Conservation (phyloP, 768 basidiomycete genomes). For the Amylocystis lapponica region DNA sequence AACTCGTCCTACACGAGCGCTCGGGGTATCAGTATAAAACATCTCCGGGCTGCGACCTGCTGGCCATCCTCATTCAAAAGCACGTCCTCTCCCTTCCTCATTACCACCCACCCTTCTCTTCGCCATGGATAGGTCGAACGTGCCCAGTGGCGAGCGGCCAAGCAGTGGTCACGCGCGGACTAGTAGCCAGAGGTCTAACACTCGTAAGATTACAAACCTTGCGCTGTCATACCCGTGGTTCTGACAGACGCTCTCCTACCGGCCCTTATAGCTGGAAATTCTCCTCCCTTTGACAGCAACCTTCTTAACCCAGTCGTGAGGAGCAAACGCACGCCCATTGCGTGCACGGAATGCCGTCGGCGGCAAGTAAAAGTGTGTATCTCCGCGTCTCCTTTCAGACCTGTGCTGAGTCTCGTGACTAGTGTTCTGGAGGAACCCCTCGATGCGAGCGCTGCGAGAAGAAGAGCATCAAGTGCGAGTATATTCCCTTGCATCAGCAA, state of each 20-base stretch:
- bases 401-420: background rate
- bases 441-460: conserved; percentile 38
- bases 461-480: conserved; percentile 33
- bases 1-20: no score
- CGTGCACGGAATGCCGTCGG: conserved; percentile 47
- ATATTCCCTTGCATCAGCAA: conserved; percentile 36
- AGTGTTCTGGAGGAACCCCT: conserved; percentile 22
- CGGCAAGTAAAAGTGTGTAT: conserved; percentile 48
- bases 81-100: no score
- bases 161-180: background rate
- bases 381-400: conserved; percentile 1
- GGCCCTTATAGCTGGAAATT: background rate
- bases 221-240: background rate
- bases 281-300: conserved; percentile 7
- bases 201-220: background rate
- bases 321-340: conserved; percentile 42
- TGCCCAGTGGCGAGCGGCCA: background rate
- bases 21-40: no score
- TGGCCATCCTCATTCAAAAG: no score
- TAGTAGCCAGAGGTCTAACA: background rate
- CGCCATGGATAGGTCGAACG: background rate
- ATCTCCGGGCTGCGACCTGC: no score
- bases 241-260: background rate
- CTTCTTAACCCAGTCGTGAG: conserved; percentile 21
- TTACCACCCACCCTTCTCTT: background rate